Base-by-base conservation (phyloP, 1,284 basidiomycete species). In the Coniophora puteana region DNA sequence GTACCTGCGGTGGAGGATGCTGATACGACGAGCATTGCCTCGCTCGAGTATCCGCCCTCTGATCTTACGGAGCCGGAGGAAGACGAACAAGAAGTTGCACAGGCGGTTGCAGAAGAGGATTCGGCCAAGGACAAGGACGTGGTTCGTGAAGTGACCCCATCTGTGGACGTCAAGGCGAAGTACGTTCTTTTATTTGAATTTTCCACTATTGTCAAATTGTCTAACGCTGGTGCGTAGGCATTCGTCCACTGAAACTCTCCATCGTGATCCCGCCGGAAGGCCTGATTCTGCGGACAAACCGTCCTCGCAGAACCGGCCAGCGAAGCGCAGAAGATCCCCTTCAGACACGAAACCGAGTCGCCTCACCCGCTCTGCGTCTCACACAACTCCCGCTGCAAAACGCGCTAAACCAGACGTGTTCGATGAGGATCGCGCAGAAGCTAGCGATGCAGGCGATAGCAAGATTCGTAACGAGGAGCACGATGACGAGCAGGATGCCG, bases 31-130 rank as follows among this genome's bases (percentile, higher is more conserved):
- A n/a, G n/a, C n/a, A n/a, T n/a, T n/a, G n/a, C n/a, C n/a, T n/a
- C n/a, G n/a, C n/a, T n/a, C n/a, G n/a, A n/a, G n/a, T n/a, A n/a
- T n/a, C n/a, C n/a, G n/a, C n/a, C n/a, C n/a, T n/a, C n/a, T n/a
- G n/a, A n/a, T n/a, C n/a, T n/a, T n/a, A n/a, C n/a, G n/a, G n/a
- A n/a, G n/a, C n/a, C n/a, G n/a, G n/a, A n/a, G n/a, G 48, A 27
- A 50, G 47, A 29, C n/a, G 47, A 43, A 39, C 40, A 36, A 31
- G 53, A 57, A 43, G 53, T 10, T 27, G 10, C 26, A 10, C 10
- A 10, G 45, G 18, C 54, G 57, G 46, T 40, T 40, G 29, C 42
- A 26, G 40, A 51, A 36, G 46, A 40, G 11, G n/a, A n/a, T n/a
- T n/a, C n/a, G n/a, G n/a, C 10, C 26, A 27, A 27, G 26, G 26